These are phyloP conservation scores for Dendrobium nobile DNA, from an alignment of 106 monocot species.

Conservation along the genomic window DNA sequence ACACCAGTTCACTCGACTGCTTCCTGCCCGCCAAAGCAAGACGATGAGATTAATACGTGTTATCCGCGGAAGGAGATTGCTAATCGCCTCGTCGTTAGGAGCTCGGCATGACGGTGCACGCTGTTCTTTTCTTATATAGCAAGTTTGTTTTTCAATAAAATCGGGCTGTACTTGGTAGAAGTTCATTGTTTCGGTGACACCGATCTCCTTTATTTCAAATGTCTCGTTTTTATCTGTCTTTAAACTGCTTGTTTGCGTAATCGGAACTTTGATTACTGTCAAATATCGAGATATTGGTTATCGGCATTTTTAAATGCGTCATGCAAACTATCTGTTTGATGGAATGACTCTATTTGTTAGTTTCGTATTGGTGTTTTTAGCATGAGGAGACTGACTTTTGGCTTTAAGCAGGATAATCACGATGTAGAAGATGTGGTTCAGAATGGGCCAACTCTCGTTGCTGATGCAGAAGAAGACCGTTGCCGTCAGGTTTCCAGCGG, in stretches of 20 bases:
- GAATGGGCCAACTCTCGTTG: neutral
- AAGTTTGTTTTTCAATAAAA: neutral
- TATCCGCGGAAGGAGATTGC: too few relatives aligned
- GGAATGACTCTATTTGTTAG: neutral
- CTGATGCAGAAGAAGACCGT: neutral
- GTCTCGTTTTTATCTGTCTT: neutral
- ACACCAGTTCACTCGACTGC: too few relatives aligned
- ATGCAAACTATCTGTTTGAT: constrained; percentile 3
- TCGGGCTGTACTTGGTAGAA: neutral
- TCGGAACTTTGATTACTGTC: neutral
- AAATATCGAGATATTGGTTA: neutral
- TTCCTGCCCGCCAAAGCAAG: too few relatives aligned
- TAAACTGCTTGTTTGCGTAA: neutral
- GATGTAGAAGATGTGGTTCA: neutral
- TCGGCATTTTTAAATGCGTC: neutral
- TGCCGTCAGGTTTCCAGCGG: neutral
- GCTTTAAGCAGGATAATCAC: neutral
- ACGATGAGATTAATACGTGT: too few relatives aligned
- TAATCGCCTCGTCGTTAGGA: neutral
- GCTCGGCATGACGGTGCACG: neutral
- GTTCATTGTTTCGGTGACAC: neutral
- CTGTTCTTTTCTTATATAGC: neutral
- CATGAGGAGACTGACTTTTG: neutral
- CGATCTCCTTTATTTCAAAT: neutral
- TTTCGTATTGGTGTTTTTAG: neutral